Percentiles rank a stretch among this genome's conserved stretches.
These are phyloP conservation scores for Starmera dryadoides DNA, from an alignment of 805 yeast species.

Conservation along the genomic window DNA sequence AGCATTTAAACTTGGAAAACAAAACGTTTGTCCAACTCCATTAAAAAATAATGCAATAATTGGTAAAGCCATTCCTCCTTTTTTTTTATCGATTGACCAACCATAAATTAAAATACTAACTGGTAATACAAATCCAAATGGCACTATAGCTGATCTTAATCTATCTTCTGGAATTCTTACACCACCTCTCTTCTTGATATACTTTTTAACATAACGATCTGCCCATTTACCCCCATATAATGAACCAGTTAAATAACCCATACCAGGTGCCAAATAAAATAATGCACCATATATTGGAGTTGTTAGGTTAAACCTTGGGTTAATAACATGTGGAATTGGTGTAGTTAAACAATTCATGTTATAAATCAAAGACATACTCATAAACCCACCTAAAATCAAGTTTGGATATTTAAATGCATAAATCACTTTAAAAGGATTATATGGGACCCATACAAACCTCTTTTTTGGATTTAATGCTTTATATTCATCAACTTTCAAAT, in stretches of 20 bases:
- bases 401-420: constrained; percentile 34
- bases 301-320: constrained; percentile 44
- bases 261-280: constrained; percentile 52
- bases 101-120: constrained; percentile 42
- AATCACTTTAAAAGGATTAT: constrained; percentile 39
- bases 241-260: constrained; percentile 44
- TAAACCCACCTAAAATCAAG: constrained; percentile 34
- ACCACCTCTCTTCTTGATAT: constrained; percentile 28
- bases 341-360: constrained; percentile 47
- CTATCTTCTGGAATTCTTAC: constrained; percentile 46
- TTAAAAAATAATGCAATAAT: constrained; percentile 38
- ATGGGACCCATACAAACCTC: constrained; percentile 33
- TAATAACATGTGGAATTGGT: constrained; percentile 48
- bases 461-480: constrained; percentile 20
- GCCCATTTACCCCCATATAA: constrained; percentile 47
- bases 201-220: constrained; percentile 37
- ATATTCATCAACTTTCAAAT: constrained; percentile 13
- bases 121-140: constrained; percentile 38
- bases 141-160: constrained; percentile 30
- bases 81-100: constrained; percentile 40
- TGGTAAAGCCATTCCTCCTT: constrained; percentile 52
- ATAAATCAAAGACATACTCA: constrained; percentile 33
- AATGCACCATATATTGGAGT: constrained; percentile 43
- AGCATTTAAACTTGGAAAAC: constrained; percentile 47
- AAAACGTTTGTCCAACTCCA: constrained; percentile 44